These are phyloP conservation scores for Triadica sebifera DNA, from an alignment of 345 rosid genomes.

Conservation along the genomic window DNA sequence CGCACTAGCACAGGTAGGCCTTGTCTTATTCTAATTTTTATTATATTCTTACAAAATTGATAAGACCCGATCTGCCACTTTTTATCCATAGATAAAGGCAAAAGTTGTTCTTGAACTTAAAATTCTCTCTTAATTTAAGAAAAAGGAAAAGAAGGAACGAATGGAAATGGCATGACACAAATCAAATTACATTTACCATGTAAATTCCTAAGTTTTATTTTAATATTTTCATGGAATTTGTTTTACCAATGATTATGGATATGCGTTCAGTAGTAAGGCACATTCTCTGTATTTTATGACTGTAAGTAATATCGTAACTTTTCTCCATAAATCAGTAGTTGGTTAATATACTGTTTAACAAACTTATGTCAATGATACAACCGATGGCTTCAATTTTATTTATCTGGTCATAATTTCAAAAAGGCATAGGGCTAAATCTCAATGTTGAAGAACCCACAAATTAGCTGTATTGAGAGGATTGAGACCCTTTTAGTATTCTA, in stretches of 20 bases:
- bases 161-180: neutral
- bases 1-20: slow-evolving; percentile 83
- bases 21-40: neutral
- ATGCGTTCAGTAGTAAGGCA: neutral
- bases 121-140: neutral
- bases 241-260: neutral
- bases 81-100: neutral
- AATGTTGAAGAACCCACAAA: neutral
- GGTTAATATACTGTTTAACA: neutral
- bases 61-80: neutral
- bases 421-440: neutral
- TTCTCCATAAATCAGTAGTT: too few relatives aligned
- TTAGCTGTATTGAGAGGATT: neutral
- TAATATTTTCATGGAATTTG: neutral
- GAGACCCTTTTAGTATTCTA: neutral
- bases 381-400: neutral
- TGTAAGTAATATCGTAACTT: neutral
- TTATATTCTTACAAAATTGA: neutral
- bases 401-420: neutral
- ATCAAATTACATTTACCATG: neutral
- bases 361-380: neutral
- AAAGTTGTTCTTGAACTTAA: neutral
- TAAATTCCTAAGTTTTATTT: neutral
- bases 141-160: neutral
- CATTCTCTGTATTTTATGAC: neutral